phyloP scores from a whole-genome alignment of 2,329 filamentous ascomycete species.

The Aaosphaeria arxii region DNA sequence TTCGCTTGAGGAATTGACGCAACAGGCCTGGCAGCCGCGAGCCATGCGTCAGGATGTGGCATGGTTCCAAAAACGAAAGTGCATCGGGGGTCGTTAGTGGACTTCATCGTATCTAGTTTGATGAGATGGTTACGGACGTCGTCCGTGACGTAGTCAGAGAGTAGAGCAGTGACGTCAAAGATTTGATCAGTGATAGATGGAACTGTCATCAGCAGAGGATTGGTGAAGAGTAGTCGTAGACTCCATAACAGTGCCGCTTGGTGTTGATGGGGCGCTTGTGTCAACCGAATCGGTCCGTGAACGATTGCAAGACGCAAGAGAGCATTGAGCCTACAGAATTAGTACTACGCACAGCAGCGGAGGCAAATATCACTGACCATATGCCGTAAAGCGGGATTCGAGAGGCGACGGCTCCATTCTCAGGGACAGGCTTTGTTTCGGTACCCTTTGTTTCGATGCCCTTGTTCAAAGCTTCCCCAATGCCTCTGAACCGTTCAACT shows the following conservation, averaged over 20 bases:
- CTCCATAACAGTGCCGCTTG: constrained; percentile 29
- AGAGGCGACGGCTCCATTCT: background rate
- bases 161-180: constrained; percentile 41
- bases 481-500: constrained; percentile 28
- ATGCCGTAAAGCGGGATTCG: background rate
- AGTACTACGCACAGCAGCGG: constrained; percentile 19
- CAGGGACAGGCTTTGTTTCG: background rate
- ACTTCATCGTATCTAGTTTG: constrained; percentile 21
- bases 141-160: constrained; percentile 42
- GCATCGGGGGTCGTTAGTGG: constrained; percentile 32
- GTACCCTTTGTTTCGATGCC: background rate
- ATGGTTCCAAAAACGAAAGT: constrained; percentile 40
- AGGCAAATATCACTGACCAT: background rate
- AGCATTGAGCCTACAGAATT: constrained; percentile 23
- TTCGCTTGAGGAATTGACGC: constrained; percentile 2
- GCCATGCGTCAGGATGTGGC: constrained; percentile 39
- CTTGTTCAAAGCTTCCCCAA: constrained; percentile 22
- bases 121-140: constrained; percentile 35
- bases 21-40: constrained; percentile 36
- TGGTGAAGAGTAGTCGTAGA: constrained; percentile 37
- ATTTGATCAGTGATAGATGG: constrained; percentile 38
- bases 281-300: constrained; percentile 26
- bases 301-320: constrained; percentile 41
- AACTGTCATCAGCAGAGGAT: constrained; percentile 35
- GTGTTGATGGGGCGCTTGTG: constrained; percentile 25